Base-by-base conservation (phyloP, 305 asterid species). In the Ilex paraguariensis region DNA sequence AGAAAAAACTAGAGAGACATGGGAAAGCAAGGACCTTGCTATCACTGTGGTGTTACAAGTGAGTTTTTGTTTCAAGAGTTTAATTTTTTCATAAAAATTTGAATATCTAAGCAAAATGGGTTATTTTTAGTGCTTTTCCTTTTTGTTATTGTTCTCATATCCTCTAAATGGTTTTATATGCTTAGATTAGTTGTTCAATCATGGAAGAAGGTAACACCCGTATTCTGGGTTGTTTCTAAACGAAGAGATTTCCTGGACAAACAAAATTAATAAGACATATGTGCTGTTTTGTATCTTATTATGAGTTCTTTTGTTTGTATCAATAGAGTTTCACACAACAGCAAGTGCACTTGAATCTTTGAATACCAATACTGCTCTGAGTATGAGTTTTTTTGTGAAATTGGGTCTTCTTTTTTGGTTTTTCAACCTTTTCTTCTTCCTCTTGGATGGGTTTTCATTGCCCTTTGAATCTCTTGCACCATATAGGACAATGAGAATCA, bases 11-110 rank as follows among this genome's bases (percentile, higher is more conserved):
- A 71, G 61, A 61, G 63, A 65, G 79, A 75, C 56, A 91, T 91
- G 98, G 99, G 99, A 83, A 93, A 93, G 96, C 95, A 88, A 71
- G 99, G 97, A 78, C 99, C 97, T 83, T 93, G 99, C 90, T 84
- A 81, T 82, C 99, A 93, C 90, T 93, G 97, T 88, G 97, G 99
- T 84, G 96, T 90, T 78, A 86, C 97, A 83, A 90, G 99, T 93
- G 99, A 88, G 99, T 81, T 80, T 74, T 70, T 55, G 12, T 52
- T 52, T 52, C 4, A 3, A 7, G 13, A 10, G 13, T 52, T 14
- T 52, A 5, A 68, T 50, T 45, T 56, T 28, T 42, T 57, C 58
- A 45, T 32, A 66, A 16, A 42, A 49, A 56, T 39, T 58, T 61
- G 56, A 67, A 56, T 72, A 57, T 66, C 50, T n/a, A 58, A 50